A percentile compares a stretch with the other conserved stretches of the same genome.
Evolutionary conservation across 169 alveolate genomes (phyloP).

Genomic region (Cystoisospora suis): DNA sequence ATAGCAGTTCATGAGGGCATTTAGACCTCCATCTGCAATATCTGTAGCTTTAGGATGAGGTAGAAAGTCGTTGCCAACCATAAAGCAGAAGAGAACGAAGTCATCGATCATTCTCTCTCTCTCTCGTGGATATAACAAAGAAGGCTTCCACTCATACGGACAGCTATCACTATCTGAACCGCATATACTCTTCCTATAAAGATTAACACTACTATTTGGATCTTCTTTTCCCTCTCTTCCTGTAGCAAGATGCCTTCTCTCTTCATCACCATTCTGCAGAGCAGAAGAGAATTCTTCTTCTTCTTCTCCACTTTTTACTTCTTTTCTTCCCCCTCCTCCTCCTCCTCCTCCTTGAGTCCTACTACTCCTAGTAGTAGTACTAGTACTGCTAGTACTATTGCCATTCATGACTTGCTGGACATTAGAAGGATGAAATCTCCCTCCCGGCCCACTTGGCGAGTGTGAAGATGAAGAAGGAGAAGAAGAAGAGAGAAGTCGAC

Average conservation of each 20-base stretch:
- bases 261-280: background rate
- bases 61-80: constrained; percentile 92
- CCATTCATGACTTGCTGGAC: no score
- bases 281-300: background rate
- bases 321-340: no score
- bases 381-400: background rate
- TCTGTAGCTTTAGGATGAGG: constrained; percentile 89
- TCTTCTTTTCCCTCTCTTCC: no score
- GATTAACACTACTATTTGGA: no score
- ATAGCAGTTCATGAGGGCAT: constrained; percentile 74
- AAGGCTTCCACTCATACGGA: background rate
- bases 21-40: constrained; percentile 90
- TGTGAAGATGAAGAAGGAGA: background rate
- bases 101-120: constrained; percentile 67
- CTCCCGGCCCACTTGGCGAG: no score
- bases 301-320: background rate
- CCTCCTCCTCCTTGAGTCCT: background rate
- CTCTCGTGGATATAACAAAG: constrained; percentile 39
- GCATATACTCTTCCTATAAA: no score
- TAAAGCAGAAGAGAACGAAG: constrained; percentile 69
- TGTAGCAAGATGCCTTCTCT: no score
- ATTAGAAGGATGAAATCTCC: background rate
- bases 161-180: background rate
- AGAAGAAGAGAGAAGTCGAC: background rate
- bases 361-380: background rate